Evolutionary conservation across 2,329 filamentous ascomycete species (phyloP), one percentile per base, ranked within the genome.

Genomic region (Geosmithia morbida): DNA sequence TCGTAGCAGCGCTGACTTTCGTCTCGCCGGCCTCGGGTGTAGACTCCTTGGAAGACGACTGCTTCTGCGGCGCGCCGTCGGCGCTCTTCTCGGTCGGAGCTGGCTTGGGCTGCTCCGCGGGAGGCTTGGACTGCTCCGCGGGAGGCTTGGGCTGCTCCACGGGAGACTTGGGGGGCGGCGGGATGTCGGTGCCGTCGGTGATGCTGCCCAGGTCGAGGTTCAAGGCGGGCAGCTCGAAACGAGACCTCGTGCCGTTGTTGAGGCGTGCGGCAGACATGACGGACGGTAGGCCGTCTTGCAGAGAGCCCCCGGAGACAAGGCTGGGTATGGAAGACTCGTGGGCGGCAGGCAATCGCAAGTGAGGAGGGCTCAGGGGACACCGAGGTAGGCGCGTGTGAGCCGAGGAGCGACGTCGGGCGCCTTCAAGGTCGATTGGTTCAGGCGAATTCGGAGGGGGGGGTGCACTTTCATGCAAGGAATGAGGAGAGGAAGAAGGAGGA

Each of bases 131-230:
- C n/a, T n/a, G n/a, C n/a, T n/a, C n/a, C n/a, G n/a, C n/a, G n/a
- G n/a, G n/a, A n/a, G n/a, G n/a, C n/a, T n/a, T n/a, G n/a, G 66
- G 41, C 57, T 74, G 70, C 53, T 67, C 61, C 47, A 70, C 61
- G 44, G 75, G 75, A 44, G 75, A 79, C 17, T 74, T 74, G 44
- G 65, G 66, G 20, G 76, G 76, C 29, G 76, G 72, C 42, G 76
- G 76, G 53, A 80, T 80, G 56, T 75, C 57, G 58, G 76, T 80
- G 47, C 76, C 76, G 41, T 79, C 75, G 42, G 76, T 79, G 57
- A 80, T 65, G 44, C 70, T 75, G 50, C 70, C 68, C 54, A 79
- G 77, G 53, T 77, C 71, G 63, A 80, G 69, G 52, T 79, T 65
- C 51, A 80, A 67, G 44, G 68, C 70, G 8, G 76, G 76, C 49